phyloP scores from a whole-genome alignment of 345 rosid genomes.

The Camelina laxa region DNA sequence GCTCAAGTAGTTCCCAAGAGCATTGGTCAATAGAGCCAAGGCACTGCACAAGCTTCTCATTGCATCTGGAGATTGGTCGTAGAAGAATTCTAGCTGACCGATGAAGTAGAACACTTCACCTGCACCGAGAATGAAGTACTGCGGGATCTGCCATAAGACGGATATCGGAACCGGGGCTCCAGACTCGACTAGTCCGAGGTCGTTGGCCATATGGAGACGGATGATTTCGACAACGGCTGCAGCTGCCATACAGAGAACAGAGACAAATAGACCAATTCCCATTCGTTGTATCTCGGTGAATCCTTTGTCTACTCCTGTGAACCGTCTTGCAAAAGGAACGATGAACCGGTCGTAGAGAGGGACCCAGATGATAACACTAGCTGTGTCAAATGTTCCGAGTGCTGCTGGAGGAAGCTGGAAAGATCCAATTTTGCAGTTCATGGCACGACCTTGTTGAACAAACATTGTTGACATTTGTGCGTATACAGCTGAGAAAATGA shows the following conservation, averaged over 20 bases:
- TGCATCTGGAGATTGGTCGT: conserved; percentile 94
- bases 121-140: conserved; percentile 86
- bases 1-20: conserved; percentile 87
- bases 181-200: conserved; percentile 64
- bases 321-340: conserved; percentile 75
- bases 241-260: conserved; percentile 73
- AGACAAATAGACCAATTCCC: conserved; percentile 88
- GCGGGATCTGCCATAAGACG: conserved; percentile 91
- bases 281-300: conserved; percentile 89
- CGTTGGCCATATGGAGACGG: conserved; percentile 70
- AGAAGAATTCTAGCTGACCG: conserved; percentile 91
- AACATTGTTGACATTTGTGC: conserved; percentile 94
- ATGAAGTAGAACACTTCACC: conserved; percentile 82
- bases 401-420: conserved; percentile 91
- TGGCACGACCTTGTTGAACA: conserved; percentile 91
- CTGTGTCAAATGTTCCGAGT: conserved; percentile 73
- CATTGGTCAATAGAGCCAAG: conserved; percentile 66
- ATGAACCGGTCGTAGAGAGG: conserved; percentile 79
- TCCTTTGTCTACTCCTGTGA: conserved; percentile 87
- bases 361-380: conserved; percentile 86
- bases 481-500: conserved; percentile 77
- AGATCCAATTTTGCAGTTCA: conserved; percentile 83
- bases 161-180: conserved; percentile 67
- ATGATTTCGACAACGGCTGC: conserved; percentile 84
- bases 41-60: conserved; percentile 94